Evolutionary conservation across 1,284 basidiomycete species (phyloP).

Genomic region (Melampsora americana): DNA sequence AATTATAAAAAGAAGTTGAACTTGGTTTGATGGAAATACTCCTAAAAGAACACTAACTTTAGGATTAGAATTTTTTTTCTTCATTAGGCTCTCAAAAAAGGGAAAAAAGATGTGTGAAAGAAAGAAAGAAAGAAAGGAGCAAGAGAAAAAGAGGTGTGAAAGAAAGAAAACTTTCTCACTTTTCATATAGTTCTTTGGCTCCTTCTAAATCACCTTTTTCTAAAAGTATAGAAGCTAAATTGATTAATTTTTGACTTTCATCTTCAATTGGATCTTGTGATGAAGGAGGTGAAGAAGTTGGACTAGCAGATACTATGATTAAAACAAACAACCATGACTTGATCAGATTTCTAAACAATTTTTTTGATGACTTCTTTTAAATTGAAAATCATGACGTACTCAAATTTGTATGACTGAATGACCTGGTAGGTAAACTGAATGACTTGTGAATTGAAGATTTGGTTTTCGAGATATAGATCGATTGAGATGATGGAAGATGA

Average conservation of each 20-base stretch:
- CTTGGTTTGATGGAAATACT: conserved; percentile 26
- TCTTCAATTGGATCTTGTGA: conserved; percentile 30
- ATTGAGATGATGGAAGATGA: background rate
- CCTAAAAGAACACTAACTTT: conserved; percentile 2
- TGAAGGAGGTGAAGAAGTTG: conserved; percentile 13
- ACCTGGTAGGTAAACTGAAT: background rate
- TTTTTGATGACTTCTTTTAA: background rate
- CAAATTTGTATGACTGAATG: background rate
- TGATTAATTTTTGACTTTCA: conserved; percentile 33
- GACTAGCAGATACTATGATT: conserved; percentile 10
- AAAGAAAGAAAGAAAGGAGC: no score
- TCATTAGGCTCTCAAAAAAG: background rate
- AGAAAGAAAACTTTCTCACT: background rate
- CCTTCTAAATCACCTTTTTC: conserved; percentile 40
- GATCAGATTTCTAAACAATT: no score
- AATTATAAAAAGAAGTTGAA: conserved; percentile 35
- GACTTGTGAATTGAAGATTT: background rate
- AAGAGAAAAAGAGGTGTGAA: background rate
- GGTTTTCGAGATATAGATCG: background rate
- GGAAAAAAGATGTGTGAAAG: background rate
- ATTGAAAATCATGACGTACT: background rate
- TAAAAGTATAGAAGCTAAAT: conserved; percentile 23
- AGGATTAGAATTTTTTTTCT: background rate
- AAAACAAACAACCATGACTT: conserved; percentile 5
- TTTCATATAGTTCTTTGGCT: conserved; percentile 23